Percentiles rank a stretch among this genome's conserved stretches.
Conservation (phyloP, 495 filamentous ascomycete genomes). For the Penicillium cosmopolitanum region DNA sequence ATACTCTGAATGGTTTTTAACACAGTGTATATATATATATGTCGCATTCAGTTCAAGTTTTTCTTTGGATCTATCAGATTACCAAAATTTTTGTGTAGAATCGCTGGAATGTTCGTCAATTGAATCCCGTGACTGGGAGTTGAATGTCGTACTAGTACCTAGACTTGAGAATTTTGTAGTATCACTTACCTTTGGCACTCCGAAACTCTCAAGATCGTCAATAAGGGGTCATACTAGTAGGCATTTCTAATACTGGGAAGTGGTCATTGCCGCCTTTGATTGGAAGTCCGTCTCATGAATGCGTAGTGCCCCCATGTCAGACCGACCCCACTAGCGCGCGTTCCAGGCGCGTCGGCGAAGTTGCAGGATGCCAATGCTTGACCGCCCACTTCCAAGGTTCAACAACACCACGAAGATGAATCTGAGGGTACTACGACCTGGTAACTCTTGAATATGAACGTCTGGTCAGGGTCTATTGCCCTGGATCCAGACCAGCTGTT, state of each 20-base stretch:
- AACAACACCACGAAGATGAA: slow-evolving; percentile 10
- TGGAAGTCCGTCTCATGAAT: not conserved
- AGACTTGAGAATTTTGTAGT: not conserved
- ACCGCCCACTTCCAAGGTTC: slow-evolving; percentile 3
- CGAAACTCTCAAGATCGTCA: too few species aligned
- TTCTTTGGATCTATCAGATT: not conserved
- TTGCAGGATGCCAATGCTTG: slow-evolving; percentile 1
- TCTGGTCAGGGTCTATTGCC: slow-evolving; percentile 43
- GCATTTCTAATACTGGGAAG: too few species aligned
- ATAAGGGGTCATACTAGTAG: too few species aligned
- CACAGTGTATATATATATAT: slow-evolving; percentile 31
- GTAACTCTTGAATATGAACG: slow-evolving; percentile 34
- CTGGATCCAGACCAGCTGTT: slow-evolving; percentile 35
- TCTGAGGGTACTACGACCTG: slow-evolving; percentile 3
- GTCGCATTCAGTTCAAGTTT: slow-evolving; percentile 7
- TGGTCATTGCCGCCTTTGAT: not conserved
- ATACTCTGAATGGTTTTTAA: slow-evolving; percentile 29
- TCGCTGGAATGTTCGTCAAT: too few species aligned
- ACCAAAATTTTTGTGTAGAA: too few species aligned
- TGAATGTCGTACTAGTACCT: too few species aligned
- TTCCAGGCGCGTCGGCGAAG: slow-evolving; percentile 11
- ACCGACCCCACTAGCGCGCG: slow-evolving; percentile 22
- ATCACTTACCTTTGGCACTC: not conserved
- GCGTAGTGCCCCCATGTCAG: not conserved
- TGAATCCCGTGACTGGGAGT: too few species aligned